Evolutionary conservation across 2,329 filamentous ascomycete species (phyloP).

Genomic region (Clonostachys byssicola): DNA sequence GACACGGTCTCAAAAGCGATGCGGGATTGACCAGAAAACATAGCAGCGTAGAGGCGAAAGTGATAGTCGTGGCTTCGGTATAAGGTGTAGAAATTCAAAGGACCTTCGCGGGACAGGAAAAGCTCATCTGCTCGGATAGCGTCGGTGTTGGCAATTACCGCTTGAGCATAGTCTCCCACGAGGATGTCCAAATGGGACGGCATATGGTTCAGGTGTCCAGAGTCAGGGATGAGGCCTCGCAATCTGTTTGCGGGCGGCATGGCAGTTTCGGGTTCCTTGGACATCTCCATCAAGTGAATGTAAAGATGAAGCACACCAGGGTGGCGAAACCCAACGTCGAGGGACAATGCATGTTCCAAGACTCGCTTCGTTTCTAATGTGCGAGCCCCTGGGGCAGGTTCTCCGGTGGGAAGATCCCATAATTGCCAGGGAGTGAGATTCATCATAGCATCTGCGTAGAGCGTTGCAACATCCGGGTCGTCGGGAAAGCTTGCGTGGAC

Average conservation of each 20-base stretch:
- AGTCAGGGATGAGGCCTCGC: constrained; percentile 62
- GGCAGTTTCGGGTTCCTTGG: constrained; percentile 57
- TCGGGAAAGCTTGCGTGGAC: constrained; percentile 28
- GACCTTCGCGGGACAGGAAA: constrained; percentile 54
- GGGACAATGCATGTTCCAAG: constrained; percentile 5
- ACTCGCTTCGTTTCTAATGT: constrained; percentile 10
- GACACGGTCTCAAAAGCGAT: constrained; percentile 57
- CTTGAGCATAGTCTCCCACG: constrained; percentile 64
- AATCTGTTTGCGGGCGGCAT: constrained; percentile 57
- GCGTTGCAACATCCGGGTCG: constrained; percentile 29
- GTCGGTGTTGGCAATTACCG: constrained; percentile 61
- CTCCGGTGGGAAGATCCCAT: constrained; percentile 29
- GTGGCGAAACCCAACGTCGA: constrained; percentile 38
- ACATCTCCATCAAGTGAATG: constrained; percentile 79
- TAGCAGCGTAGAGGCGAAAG: constrained; percentile 71
- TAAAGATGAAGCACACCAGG: constrained; percentile 72
- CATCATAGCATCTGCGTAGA: constrained; percentile 39
- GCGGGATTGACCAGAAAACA: constrained; percentile 66
- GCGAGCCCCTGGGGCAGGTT: constrained; percentile 8
- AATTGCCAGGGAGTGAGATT: constrained; percentile 42
- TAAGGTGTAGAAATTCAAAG: constrained; percentile 70
- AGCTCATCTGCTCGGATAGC: constrained; percentile 66
- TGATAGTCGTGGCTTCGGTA: constrained; percentile 75
- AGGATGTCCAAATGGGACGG: constrained; percentile 73
- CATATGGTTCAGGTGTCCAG: constrained; percentile 73